Percentiles rank a stretch among this genome's conserved stretches.
Evolutionary conservation across 2,329 filamentous ascomycete species (phyloP).

Genomic region (Aureobasidium lini): DNA sequence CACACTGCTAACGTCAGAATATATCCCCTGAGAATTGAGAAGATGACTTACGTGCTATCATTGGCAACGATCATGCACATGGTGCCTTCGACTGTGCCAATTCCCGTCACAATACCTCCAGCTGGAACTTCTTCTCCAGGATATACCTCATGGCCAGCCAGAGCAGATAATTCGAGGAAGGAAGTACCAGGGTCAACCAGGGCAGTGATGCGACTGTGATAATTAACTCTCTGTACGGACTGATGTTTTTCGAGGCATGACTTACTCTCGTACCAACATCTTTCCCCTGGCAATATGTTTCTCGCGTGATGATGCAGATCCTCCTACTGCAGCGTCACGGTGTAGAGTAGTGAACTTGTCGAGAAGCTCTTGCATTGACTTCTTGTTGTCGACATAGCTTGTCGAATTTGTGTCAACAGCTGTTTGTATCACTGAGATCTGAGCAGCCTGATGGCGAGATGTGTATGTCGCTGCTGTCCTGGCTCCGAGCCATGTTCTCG

Average conservation of each 20-base stretch:
- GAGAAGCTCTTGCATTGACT: constrained; percentile 68
- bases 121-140: constrained; percentile 79
- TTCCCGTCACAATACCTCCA: constrained; percentile 85
- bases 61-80: constrained; percentile 91
- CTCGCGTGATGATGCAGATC: constrained; percentile 70
- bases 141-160: constrained; percentile 82
- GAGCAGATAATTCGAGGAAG: constrained; percentile 87
- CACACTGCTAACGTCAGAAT: constrained; percentile 40
- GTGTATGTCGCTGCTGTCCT: constrained; percentile 59
- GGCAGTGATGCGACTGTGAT: constrained; percentile 59
- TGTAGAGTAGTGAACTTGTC: constrained; percentile 63
- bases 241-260: background rate
- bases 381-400: constrained; percentile 74
- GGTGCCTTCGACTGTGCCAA: constrained; percentile 84
- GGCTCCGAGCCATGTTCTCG: background rate
- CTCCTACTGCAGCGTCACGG: constrained; percentile 53
- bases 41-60: constrained; percentile 60
- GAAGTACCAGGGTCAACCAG: constrained; percentile 82
- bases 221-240: background rate
- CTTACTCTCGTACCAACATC: constrained; percentile 78
- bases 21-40: background rate
- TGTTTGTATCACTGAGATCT: constrained; percentile 72
- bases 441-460: constrained; percentile 69
- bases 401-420: constrained; percentile 68
- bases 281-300: constrained; percentile 86